Evolutionary conservation across 495 filamentous ascomycete species (phyloP).

Genomic region (Neurospora sp.): DNA sequence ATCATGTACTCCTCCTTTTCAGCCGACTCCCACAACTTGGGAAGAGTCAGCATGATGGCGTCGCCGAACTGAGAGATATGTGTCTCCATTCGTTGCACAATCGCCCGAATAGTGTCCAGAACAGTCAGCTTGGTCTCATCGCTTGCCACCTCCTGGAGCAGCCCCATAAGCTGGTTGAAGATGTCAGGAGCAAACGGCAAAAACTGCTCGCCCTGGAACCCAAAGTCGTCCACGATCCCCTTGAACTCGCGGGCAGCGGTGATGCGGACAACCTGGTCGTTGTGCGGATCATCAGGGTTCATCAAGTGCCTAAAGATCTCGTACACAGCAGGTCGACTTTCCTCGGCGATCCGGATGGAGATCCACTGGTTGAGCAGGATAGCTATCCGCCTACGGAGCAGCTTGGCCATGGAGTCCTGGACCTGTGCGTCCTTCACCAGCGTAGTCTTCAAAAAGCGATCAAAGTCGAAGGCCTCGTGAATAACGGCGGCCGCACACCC

Average conservation of each 20-base stretch:
- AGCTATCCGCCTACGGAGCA: conserved; percentile 79
- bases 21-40: conserved; percentile 71
- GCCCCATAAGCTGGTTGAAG: conserved; percentile 55
- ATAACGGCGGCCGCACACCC: conserved; percentile 75
- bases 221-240: conserved; percentile 67
- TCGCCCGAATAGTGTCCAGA: conserved; percentile 65
- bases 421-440: conserved; percentile 73
- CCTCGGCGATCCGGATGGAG: conserved; percentile 53
- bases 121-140: conserved; percentile 82
- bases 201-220: conserved; percentile 63
- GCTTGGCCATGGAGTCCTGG: conserved; percentile 62
- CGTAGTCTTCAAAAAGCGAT: conserved; percentile 60
- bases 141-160: conserved; percentile 71
- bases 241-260: conserved; percentile 81
- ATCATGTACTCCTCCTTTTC: conserved; percentile 72
- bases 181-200: conserved; percentile 61
- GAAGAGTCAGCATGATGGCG: conserved; percentile 68
- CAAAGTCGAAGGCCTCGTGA: conserved; percentile 62
- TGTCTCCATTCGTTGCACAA: conserved; percentile 73
- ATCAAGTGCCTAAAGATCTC: conserved; percentile 86
- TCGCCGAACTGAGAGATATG: conserved; percentile 67
- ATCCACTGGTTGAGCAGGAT: conserved; percentile 89
- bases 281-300: conserved; percentile 60
- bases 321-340: conserved; percentile 64
- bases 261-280: conserved; percentile 86